Evolutionary conservation across 805 yeast genomes (phyloP).

Genomic region (Candida broadrunensis): DNA sequence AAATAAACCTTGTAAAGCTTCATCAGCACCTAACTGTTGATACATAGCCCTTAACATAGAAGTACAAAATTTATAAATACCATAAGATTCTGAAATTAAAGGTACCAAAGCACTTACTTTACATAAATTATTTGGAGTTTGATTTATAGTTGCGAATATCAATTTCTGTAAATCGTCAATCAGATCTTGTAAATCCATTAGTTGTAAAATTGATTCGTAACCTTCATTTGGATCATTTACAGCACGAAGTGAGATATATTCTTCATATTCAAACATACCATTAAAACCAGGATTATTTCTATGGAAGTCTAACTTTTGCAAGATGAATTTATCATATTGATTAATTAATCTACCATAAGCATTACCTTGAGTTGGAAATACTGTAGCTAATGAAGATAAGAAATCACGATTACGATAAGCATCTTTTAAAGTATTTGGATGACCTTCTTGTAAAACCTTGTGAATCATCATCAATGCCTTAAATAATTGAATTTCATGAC

Average conservation of each 20-base stretch:
- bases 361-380: slow-evolving; percentile 39
- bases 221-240: slow-evolving; percentile 96
- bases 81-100: slow-evolving; percentile 85
- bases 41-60: slow-evolving; percentile 90
- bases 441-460: slow-evolving; percentile 98
- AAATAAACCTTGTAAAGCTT: slow-evolving; percentile 71
- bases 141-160: slow-evolving; percentile 68
- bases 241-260: slow-evolving; percentile 80
- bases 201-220: slow-evolving; percentile 80
- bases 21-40: slow-evolving; percentile 67
- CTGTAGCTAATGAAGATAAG: slow-evolving; percentile 68
- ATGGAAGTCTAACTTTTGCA: slow-evolving; percentile 79
- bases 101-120: slow-evolving; percentile 87
- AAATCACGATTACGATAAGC: slow-evolving; percentile 78
- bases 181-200: slow-evolving; percentile 81
- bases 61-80: slow-evolving; percentile 83
- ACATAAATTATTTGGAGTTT: slow-evolving; percentile 64
- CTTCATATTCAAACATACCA: slow-evolving; percentile 95
- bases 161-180: slow-evolving; percentile 75
- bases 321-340: slow-evolving; percentile 69
- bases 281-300: slow-evolving; percentile 83
- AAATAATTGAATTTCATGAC: slow-evolving; percentile 80
- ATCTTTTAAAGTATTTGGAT: slow-evolving; percentile 75
- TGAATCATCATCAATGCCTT: slow-evolving; percentile 84
- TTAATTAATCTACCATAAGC: slow-evolving; percentile 71